phyloP scores from a whole-genome alignment of 768 basidiomycete genomes.

The Tremella mesenterica region DNA sequence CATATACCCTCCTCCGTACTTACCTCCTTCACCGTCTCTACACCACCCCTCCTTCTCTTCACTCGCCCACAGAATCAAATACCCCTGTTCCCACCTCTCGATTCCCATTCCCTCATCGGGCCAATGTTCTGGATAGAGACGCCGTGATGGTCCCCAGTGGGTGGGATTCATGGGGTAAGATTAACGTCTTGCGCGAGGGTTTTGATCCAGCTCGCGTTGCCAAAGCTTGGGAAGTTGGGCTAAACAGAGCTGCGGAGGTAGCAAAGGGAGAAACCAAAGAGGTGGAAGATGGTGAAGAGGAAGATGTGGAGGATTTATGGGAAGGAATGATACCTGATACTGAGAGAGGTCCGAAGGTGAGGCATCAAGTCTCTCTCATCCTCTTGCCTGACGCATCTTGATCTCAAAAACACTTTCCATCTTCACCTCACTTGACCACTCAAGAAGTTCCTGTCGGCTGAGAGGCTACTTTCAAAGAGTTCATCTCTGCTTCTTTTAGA shows the following conservation, averaged over 20 bases:
- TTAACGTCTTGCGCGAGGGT: conserved; percentile 75
- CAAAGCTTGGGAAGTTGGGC: conserved; percentile 27
- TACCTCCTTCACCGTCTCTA: conserved; percentile 77
- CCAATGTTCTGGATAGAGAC: conserved; percentile 89
- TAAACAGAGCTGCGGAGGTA: conserved; percentile 36
- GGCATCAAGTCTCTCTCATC: conserved; percentile 19
- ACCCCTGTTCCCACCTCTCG: conserved; percentile 48
- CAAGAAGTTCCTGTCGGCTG: no score
- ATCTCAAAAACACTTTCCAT: no score
- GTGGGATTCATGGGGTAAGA: conserved; percentile 99
- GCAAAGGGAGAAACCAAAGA: conserved; percentile 74
- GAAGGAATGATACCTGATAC: conserved; percentile 58
- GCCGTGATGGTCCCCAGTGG: conserved; percentile 85
- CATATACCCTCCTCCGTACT: conserved; percentile 66
- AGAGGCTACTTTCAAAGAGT: no score
- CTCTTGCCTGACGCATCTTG: no score
- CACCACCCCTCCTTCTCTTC: conserved; percentile 60
- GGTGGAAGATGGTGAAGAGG: conserved; percentile 51
- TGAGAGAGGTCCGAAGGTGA: conserved; percentile 62
- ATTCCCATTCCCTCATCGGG: conserved; percentile 76
- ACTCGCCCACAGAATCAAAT: conserved; percentile 46
- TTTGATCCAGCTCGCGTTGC: conserved; percentile 60
- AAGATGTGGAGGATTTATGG: conserved; percentile 62
- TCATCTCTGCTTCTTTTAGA: no score
- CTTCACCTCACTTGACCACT: no score